Evolutionary conservation across 805 yeast genomes (phyloP), one percentile per base, ranked within the genome.

Genomic region (Candida schatavii): DNA sequence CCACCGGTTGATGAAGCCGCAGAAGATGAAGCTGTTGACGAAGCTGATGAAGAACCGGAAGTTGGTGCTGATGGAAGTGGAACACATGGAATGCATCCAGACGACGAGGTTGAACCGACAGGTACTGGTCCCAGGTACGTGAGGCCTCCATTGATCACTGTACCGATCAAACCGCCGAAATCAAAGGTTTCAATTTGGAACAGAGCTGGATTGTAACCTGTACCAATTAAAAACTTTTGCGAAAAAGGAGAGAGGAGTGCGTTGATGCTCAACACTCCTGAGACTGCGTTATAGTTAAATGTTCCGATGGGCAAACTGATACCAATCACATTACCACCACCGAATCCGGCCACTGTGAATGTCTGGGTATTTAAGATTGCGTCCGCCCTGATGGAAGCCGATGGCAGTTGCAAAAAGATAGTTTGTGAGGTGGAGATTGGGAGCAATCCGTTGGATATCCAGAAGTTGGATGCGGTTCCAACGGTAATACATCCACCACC

Each of bases 401-500:
- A 10, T 0, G 44, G 13, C 9, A 38, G 42, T 3, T 45, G 42
- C 9, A 51, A 40, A 39, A 41, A 35, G 36, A 59, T 45, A 1
- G 47, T 46, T 44, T 55, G 61, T 14, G 37, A 37, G 1, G 39
- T 13, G 19, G 30, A 37, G 10, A 54, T 49, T 11, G 50, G 42
- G 7, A 52, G 41, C 13, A 43, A 41, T 3, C 54, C 46, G 27
- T 48, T 49, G 18, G 45, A 23, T 28, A 49, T 27, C 33, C 48
- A 54, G 29, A 48, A 42, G 33, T 42, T 44, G 11, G 48, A 40
- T 29, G 42, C 41, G 3, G 10, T 42, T n/a, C 50, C 44, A 9
- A 47, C 41, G 39, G 45, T 48, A 28, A 55, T 39, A 47, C 61
- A 55, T n/a, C 61, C 61, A 33, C 35, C 15, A 13, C 57, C 56